phyloP scores from a whole-genome alignment of 331 rosid species.

The Malus hybrid region DNA sequence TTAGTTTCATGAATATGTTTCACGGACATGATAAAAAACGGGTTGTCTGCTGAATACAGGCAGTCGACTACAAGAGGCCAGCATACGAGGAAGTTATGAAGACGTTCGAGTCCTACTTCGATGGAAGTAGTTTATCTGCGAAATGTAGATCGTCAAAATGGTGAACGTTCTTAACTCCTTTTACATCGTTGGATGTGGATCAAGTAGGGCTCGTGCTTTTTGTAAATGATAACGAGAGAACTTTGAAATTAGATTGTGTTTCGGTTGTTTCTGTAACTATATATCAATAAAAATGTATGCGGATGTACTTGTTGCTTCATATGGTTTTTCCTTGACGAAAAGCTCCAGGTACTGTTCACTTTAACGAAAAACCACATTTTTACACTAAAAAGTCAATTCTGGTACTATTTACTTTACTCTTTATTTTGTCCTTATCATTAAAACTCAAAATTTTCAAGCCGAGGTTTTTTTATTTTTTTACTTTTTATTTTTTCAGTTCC shows the following conservation, averaged over 20 bases:
- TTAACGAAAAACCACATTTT: too few species aligned
- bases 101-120: conserved; percentile 69
- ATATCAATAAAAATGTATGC: conserved; percentile 15
- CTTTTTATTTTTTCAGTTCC: too few species aligned
- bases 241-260: conserved; percentile 25
- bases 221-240: conserved; percentile 52
- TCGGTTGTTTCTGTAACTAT: conserved; percentile 32
- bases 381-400: too few species aligned
- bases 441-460: too few species aligned
- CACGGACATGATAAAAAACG: conserved; percentile 1
- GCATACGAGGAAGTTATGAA: conserved; percentile 81
- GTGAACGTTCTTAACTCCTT: conserved; percentile 49
- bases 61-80: conserved; percentile 97
- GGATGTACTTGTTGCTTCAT: conserved; percentile 8
- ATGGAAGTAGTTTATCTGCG: conserved; percentile 42
- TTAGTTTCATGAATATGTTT: background rate
- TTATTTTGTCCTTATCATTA: too few species aligned
- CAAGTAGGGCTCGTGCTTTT: conserved; percentile 22
- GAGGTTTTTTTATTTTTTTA: too few species aligned
- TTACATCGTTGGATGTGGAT: conserved; percentile 25
- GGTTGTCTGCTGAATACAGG: conserved; percentile 40
- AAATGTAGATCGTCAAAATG: conserved; percentile 91
- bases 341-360: too few species aligned
- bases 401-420: too few species aligned
- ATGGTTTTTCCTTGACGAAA: background rate